Conservation (phyloP, 345 rosid genomes). For the Gossypium turneri region DNA sequence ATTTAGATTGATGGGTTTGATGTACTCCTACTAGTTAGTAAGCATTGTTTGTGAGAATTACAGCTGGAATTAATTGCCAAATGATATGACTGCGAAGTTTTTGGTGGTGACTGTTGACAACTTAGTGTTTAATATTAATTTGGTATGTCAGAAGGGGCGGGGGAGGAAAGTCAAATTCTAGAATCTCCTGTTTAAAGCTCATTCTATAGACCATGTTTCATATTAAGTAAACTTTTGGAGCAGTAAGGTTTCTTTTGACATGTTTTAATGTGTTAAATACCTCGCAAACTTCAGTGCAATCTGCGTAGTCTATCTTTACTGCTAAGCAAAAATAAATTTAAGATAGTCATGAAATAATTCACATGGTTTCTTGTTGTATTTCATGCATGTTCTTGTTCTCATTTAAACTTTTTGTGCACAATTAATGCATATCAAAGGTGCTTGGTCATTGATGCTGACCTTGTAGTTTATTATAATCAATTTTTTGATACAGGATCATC, state of each 20-base stretch:
- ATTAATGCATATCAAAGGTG: neutral
- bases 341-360: neutral
- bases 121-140: neutral
- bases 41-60: neutral
- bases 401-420: constrained; percentile 16
- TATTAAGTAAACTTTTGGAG: neutral
- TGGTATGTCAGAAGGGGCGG: neutral
- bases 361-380: neutral
- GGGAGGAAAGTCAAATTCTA: neutral
- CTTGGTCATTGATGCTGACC: constrained; percentile 5
- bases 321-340: neutral
- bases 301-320: neutral
- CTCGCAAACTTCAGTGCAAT: neutral
- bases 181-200: neutral
- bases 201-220: neutral
- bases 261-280: neutral
- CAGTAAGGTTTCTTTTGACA: neutral
- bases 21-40: neutral
- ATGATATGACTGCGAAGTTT: neutral
- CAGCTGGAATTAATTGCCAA: neutral
- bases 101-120: neutral
- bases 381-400: neutral
- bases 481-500: constrained; percentile 60
- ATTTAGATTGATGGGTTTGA: neutral
- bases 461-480: constrained; percentile 19